Conservation (phyloP, 1,284 basidiomycete species). For the Flammula alnicola region DNA sequence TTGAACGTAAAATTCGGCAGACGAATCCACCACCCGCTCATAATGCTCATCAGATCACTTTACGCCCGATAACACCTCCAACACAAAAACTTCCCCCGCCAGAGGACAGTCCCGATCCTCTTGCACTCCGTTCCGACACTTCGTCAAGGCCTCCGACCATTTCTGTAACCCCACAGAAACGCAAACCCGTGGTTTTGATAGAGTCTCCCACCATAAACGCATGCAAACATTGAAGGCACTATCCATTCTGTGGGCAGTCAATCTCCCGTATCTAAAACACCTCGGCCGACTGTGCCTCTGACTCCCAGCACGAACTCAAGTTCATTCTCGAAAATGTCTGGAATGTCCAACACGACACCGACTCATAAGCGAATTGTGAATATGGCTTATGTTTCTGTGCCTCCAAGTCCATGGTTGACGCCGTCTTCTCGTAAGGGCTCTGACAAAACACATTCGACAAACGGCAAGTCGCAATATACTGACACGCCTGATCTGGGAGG, state of each 20-base stretch:
- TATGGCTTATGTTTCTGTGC: conserved; percentile 65
- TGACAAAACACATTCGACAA: no score
- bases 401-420: conserved; percentile 53
- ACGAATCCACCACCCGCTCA: conserved; percentile 25
- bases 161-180: conserved; percentile 52
- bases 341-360: conserved; percentile 26
- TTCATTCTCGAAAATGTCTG: conserved; percentile 20
- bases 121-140: conserved; percentile 39
- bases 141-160: conserved; percentile 25
- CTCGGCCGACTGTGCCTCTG: conserved; percentile 24
- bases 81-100: conserved; percentile 20
- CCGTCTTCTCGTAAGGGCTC: conserved; percentile 45
- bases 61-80: conserved; percentile 20
- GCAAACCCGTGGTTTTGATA: conserved; percentile 48
- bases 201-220: conserved; percentile 58
- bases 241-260: conserved; percentile 14
- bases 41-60: conserved; percentile 17
- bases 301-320: conserved; percentile 30
- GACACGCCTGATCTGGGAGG: conserved; percentile 59
- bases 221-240: conserved; percentile 41
- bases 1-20: conserved; percentile 54
- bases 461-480: conserved; percentile 35
- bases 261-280: conserved; percentile 18
- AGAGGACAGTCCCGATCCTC: conserved; percentile 54
- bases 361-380: conserved; percentile 45